A percentile compares a stretch with the other conserved stretches of the same genome.
Evolutionary conservation across 192 early-diverging fungal genomes (phyloP).

Genomic region (Coemansia sp.): DNA sequence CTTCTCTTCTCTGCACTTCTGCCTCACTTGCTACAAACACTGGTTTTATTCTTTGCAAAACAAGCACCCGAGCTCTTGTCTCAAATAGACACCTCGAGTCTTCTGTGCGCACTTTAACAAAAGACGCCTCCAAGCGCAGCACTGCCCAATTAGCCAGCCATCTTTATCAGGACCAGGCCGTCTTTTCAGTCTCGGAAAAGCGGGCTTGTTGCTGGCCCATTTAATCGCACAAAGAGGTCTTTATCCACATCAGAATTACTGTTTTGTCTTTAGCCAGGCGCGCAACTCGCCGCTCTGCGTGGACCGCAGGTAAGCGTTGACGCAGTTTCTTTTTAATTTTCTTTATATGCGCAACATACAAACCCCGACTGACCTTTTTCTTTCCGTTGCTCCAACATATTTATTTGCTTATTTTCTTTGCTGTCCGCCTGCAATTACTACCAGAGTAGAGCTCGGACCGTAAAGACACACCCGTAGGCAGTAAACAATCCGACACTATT

Average conservation of each 20-base stretch:
- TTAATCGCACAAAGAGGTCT: not conserved
- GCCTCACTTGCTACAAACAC: not conserved
- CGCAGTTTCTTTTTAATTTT: not conserved
- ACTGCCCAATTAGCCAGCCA: not conserved
- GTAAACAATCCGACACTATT: not conserved
- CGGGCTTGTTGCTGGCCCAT: not conserved
- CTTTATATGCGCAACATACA: not conserved
- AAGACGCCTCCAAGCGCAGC: not conserved
- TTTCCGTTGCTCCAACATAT: not conserved
- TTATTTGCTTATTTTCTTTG: not conserved
- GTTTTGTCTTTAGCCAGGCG: not conserved
- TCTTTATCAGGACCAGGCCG: not conserved
- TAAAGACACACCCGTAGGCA: not conserved
- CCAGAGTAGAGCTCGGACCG: not conserved
- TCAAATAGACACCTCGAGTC: too few species aligned
- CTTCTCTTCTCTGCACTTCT: not conserved
- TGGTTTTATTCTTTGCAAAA: not conserved
- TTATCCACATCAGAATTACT: conserved; percentile 5
- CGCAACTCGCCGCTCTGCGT: not conserved
- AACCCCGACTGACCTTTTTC: not conserved
- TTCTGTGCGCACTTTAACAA: not conserved
- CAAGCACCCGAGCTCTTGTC: not conserved
- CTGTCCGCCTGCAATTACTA: not conserved
- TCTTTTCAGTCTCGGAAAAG: not conserved
- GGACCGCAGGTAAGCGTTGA: not conserved